Conservation (phyloP, 2,329 filamentous ascomycete species). For the Claviceps digitariae region DNA sequence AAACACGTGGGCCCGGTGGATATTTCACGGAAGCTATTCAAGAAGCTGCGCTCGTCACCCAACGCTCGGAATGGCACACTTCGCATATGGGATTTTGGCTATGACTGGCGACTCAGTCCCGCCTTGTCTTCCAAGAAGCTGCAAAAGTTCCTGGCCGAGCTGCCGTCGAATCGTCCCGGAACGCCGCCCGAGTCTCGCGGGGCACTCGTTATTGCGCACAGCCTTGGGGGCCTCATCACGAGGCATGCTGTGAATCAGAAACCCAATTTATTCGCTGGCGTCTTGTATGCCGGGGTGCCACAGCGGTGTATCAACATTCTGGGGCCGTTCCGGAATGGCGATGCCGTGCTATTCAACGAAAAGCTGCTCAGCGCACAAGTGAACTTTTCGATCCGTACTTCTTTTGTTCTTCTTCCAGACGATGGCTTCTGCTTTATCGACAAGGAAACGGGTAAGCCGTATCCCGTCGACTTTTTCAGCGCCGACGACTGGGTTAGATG, state of each 20-base stretch:
- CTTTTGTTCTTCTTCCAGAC: constrained; percentile 72
- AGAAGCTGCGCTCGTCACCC: constrained; percentile 58
- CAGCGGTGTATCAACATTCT: constrained; percentile 84
- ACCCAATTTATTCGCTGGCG: constrained; percentile 74
- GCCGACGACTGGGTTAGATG: constrained; percentile 67
- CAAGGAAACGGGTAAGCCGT: constrained; percentile 65
- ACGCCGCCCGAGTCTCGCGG: constrained; percentile 44
- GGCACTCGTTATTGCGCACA: constrained; percentile 74
- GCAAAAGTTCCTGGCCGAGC: constrained; percentile 55
- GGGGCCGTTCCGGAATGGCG: constrained; percentile 80
- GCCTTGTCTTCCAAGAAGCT: constrained; percentile 58
- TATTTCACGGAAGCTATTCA: constrained; percentile 71
- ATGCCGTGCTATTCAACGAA: constrained; percentile 79
- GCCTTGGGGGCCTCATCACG: constrained; percentile 74
- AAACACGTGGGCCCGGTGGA: constrained; percentile 85
- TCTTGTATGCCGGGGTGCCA: constrained; percentile 74
- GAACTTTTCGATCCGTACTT: constrained; percentile 82
- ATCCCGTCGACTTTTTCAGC: constrained; percentile 74
- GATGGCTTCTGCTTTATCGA: constrained; percentile 82
- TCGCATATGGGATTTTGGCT: constrained; percentile 79
- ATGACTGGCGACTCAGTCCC: constrained; percentile 87
- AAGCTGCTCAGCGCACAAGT: constrained; percentile 84
- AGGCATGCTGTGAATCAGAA: constrained; percentile 75
- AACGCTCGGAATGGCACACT: constrained; percentile 60
- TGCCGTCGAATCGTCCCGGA: constrained; percentile 59